phyloP scores from a whole-genome alignment of 1,139 yeast genomes.

The Nakaseomyces nivariensis region DNA sequence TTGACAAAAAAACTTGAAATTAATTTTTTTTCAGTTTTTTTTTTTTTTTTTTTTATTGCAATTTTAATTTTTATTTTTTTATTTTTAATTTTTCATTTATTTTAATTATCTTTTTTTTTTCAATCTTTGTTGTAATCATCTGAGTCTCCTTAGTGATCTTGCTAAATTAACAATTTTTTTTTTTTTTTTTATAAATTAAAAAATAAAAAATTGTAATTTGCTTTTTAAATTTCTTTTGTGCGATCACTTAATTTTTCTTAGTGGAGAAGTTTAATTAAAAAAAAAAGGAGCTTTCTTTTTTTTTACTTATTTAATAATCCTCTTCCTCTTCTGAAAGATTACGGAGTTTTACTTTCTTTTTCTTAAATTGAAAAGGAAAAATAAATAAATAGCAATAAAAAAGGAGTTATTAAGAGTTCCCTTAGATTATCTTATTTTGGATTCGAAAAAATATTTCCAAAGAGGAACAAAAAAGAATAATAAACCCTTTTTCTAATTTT shows the following conservation, averaged over 20 bases:
- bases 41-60: neutral
- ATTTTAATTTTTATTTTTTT: neutral
- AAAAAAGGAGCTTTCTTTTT: too few species aligned
- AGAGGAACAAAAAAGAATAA: neutral
- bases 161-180: neutral
- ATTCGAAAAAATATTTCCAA: neutral
- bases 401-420: neutral
- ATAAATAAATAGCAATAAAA: too few species aligned
- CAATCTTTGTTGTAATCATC: neutral
- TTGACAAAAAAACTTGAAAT: too few species aligned
- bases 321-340: too few species aligned
- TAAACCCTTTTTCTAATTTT: too few species aligned
- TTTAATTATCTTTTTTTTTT: neutral
- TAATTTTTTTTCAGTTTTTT: neutral
- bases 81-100: neutral
- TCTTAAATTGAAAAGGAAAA: too few species aligned
- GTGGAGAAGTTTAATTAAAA: too few species aligned
- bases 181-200: neutral
- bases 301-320: too few species aligned
- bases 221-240: neutral
- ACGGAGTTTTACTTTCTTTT: too few species aligned
- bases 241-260: neutral
- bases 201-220: neutral
- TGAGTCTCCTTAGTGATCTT: neutral
- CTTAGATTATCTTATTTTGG: neutral